Percentiles rank a stretch among this genome's conserved stretches.
Evolutionary conservation across 1,284 basidiomycete genomes (phyloP).

Genomic region (Fomitopsis pinicola): DNA sequence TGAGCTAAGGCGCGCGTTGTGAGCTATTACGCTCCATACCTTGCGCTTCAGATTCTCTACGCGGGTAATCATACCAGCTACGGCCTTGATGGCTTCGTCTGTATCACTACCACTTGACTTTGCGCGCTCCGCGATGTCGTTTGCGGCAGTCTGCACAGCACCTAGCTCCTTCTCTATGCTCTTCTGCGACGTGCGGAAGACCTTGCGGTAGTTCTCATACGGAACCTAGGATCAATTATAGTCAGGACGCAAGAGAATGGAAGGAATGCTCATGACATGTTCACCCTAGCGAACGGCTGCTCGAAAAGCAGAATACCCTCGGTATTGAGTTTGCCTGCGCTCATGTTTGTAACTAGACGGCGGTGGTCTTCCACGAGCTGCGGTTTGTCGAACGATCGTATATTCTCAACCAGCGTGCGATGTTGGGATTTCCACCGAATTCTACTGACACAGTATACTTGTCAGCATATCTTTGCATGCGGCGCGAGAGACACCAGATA

Average conservation of each 20-base stretch:
- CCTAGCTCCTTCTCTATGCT: constrained; percentile 76
- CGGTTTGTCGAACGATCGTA: no score
- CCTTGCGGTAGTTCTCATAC: constrained; percentile 82
- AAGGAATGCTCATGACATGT: constrained; percentile 16
- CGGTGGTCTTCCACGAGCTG: no score
- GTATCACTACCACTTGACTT: constrained; percentile 34
- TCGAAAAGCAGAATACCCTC: constrained; percentile 86
- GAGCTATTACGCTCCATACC: constrained; percentile 61
- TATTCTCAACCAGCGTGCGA: background rate
- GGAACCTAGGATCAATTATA: constrained; percentile 54
- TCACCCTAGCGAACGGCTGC: constrained; percentile 78
- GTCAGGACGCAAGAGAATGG: constrained; percentile 1
- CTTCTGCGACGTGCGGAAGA: constrained; percentile 76
- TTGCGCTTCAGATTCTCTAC: constrained; percentile 80
- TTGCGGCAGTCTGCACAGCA: constrained; percentile 50
- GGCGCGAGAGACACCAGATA: no score
- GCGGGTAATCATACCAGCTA: constrained; percentile 74
- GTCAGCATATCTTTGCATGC: no score
- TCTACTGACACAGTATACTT: no score
- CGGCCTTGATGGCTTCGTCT: constrained; percentile 52
- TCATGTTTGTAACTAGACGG: constrained; percentile 26
- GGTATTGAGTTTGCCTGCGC: constrained; percentile 49
- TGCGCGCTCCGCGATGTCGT: constrained; percentile 47
- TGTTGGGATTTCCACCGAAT: background rate
- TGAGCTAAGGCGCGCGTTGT: background rate